Conservation (phyloP, 768 basidiomycete species). For the Auriculariales sp. region DNA sequence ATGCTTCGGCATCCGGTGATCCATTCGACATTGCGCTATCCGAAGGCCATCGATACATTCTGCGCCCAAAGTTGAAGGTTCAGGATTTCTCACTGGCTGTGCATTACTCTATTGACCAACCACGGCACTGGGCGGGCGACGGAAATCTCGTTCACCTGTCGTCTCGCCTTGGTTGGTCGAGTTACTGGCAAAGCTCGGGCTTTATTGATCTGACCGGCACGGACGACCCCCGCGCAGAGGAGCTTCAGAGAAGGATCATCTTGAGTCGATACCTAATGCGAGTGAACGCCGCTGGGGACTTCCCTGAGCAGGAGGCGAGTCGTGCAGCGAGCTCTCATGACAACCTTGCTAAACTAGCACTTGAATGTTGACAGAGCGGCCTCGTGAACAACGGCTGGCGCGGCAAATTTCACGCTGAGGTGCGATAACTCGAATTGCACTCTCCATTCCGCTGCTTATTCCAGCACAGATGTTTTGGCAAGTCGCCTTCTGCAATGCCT, state of each 20-base stretch:
- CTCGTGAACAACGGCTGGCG: slow-evolving; percentile 42
- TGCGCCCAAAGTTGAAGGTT: slow-evolving; percentile 18
- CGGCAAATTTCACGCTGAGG: slow-evolving; percentile 48
- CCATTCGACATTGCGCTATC: slow-evolving; percentile 25
- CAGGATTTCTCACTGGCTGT: slow-evolving; percentile 23
- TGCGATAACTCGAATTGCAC: slow-evolving; percentile 47
- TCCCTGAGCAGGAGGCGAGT: slow-evolving; percentile 42
- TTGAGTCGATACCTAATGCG: slow-evolving; percentile 41
- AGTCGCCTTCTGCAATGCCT: too few relatives aligned
- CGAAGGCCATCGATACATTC: slow-evolving; percentile 29
- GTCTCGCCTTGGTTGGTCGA: slow-evolving; percentile 26
- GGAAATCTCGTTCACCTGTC: slow-evolving; percentile 16
- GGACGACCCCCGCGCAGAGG: slow-evolving; percentile 33
- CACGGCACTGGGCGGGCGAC: background rate
- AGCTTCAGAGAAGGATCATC: slow-evolving; percentile 42
- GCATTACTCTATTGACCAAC: slow-evolving; percentile 15
- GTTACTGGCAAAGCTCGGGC: slow-evolving; percentile 32
- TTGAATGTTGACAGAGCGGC: slow-evolving; percentile 35
- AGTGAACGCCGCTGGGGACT: slow-evolving; percentile 43
- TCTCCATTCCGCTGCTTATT: too few relatives aligned
- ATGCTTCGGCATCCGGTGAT: slow-evolving; percentile 29
- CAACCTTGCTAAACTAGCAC: too few relatives aligned
- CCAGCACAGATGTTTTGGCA: too few relatives aligned
- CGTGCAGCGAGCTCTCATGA: too few relatives aligned
- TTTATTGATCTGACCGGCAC: slow-evolving; percentile 40